phyloP scores from a whole-genome alignment of 2,329 filamentous ascomycete species.

The Fusarium mangiferae region DNA sequence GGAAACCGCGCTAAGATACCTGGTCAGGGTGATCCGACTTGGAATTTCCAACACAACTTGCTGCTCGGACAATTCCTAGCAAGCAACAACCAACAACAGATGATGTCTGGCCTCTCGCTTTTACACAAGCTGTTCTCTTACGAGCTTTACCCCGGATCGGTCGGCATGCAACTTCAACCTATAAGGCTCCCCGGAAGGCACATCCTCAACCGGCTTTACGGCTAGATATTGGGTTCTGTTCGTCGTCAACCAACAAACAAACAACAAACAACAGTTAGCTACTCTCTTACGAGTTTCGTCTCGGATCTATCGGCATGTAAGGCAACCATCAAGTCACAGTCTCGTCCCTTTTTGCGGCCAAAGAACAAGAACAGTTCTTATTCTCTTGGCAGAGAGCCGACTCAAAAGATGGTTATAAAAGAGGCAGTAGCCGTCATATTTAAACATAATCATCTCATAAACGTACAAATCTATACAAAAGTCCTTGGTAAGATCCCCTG shows the following conservation, averaged over 20 bases:
- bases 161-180: background rate
- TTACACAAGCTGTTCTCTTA: background rate
- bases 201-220: background rate
- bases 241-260: background rate
- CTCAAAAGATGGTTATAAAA: background rate
- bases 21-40: background rate
- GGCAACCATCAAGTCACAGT: background rate
- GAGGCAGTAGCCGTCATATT: background rate
- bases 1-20: background rate
- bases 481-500: background rate
- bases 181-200: background rate
- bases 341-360: background rate
- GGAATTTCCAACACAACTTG: background rate
- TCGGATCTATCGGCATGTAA: background rate
- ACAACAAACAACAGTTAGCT: background rate
- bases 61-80: background rate
- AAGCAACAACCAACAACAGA: background rate
- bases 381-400: background rate
- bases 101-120: background rate
- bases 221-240: background rate
- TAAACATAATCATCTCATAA: background rate
- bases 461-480: no score
- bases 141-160: background rate
- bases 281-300: background rate
- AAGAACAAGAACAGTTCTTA: background rate